These are phyloP conservation scores for Myotisia sp. DNA, from an alignment of 2,329 filamentous ascomycete species.

Conservation along the genomic window DNA sequence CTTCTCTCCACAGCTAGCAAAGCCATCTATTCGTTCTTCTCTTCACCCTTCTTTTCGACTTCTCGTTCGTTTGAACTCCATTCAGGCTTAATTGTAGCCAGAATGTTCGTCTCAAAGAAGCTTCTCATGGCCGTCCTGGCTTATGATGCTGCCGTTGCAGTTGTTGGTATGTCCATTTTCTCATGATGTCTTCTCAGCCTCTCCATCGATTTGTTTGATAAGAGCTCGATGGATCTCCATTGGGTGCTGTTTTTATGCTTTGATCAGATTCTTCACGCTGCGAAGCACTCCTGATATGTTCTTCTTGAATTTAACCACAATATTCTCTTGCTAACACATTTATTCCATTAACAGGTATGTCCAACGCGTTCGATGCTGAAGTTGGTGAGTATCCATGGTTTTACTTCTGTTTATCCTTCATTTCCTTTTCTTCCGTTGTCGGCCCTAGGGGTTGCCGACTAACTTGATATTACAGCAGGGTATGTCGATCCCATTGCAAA, in stretches of 20 bases:
- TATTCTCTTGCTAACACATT: conserved; percentile 1
- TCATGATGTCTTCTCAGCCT: neutral
- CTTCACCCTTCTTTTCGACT: conserved; percentile 1
- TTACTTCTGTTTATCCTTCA: neutral
- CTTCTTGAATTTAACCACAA: neutral
- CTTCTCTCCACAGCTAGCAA: neutral
- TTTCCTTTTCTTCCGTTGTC: neutral
- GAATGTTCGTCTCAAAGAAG: conserved; percentile 11
- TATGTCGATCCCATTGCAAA: too few species aligned
- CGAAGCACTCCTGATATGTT: too few species aligned
- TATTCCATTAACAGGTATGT: neutral
- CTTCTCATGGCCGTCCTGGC: conserved; percentile 15
- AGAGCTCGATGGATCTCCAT: neutral
- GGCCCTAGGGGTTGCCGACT: neutral
- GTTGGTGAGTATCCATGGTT: neutral
- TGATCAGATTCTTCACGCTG: too few species aligned
- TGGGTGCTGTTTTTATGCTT: neutral
- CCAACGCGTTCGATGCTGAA: conserved; percentile 1
- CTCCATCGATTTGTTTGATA: neutral
- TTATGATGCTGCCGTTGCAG: conserved; percentile 11
- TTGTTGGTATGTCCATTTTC: conserved; percentile 14
- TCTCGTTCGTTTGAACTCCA: conserved; percentile 7
- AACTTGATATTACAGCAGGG: neutral
- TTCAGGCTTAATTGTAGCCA: conserved; percentile 1
- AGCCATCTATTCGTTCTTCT: neutral